Base-by-base conservation (phyloP, 2,329 filamentous ascomycete species). In the Fusarium sp. region DNA sequence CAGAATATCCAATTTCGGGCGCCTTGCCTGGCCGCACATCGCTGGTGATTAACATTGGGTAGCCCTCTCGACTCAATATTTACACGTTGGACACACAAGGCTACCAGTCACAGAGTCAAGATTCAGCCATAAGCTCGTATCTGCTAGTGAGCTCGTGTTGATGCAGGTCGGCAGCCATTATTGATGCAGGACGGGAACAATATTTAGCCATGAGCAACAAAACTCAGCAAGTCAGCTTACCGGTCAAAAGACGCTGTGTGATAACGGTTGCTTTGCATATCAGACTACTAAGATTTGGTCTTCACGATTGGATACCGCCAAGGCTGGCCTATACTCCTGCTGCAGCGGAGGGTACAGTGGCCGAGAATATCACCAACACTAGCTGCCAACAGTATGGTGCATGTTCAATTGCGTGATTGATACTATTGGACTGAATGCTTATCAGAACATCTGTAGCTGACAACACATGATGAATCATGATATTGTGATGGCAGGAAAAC, bases 101-200 rank as follows among this genome's bases (percentile, higher is more conserved):
- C 51, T 40, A 19, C 58, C 60, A 62, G 53, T 65, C 15, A 32
- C 10, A 21, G 39, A 10, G 38, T n/a, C 15, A 4, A 19, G 9
- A 6, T 11, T 60, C 44, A 67, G 64, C 64, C 64, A 64, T 67
- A 67, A 67, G 63, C 64, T 67, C 63, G 58, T 67, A 67, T 67
- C 17, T 36, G 34, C 34, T 36, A 5, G n/a, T 36, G 34, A 36
- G 34, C 34, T 36, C 34, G 34, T 59, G 34, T 63, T 32, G 59
- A 65, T 65, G 60, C 62, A 65, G 60, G 54, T 28, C 53, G 64
- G 49, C 52, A 55, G 34, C 40, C 48, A 28, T 50, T 60, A 43
- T 76, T 74, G 51, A 75, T 65, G 48, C 44, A 45, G 39, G 34
- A 47, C 24, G 21, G n/a, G 24, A 43, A 21, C 8, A 44, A 34